Evolutionary conservation across 106 monocot species (phyloP), one percentile per base, ranked within the genome.

Genomic region (Platanthera guangdongensis): DNA sequence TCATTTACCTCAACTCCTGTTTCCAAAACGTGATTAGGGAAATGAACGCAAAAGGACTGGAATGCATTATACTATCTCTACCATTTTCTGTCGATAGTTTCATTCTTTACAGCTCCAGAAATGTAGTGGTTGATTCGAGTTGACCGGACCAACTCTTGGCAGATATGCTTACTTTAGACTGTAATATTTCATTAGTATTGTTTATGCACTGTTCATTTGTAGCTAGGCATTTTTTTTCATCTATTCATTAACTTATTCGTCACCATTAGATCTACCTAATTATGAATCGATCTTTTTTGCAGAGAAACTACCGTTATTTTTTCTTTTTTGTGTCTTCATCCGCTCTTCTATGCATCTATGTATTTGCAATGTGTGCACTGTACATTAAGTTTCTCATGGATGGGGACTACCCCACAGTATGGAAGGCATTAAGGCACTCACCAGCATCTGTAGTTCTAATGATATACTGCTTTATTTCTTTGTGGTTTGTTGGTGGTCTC

Each of bases 401-500:
- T 78, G 97, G 65, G 63, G 85, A 87, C 81, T 87, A 97, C 64
- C 88, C 87, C 8, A 91, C 93, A 32, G 89, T 99, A 51, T 99
- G 93, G 97, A 93, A 92, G 78, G 97, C 97, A 72, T 75, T 99
- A 85, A 88, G 78, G 53, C 70, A 94, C 8, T 88, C 94, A 50
- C 97, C 97, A 28, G 91, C 94, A 14, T 89, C 94, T 50, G 80
- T 91, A 30, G 80, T 85, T 72, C 84, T 94, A 14, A 92, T 99
- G 86, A 77, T 84, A 52, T 99, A 90, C 72, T 86, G 86, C 68
- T 99, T 99, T 63, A 75, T 99, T 45, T 80, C 81, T 45, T 79
- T 94, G 47, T 99, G 97, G 97, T 99, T 99, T 84, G 97, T 99
- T 59, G 97, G 97, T 53, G 94, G 97, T n/a, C 89, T 99, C 59